Percentiles rank a stretch among this genome's conserved stretches.
These are phyloP conservation scores for Penicillium daleae DNA, from an alignment of 495 filamentous ascomycete species.

Conservation along the genomic window DNA sequence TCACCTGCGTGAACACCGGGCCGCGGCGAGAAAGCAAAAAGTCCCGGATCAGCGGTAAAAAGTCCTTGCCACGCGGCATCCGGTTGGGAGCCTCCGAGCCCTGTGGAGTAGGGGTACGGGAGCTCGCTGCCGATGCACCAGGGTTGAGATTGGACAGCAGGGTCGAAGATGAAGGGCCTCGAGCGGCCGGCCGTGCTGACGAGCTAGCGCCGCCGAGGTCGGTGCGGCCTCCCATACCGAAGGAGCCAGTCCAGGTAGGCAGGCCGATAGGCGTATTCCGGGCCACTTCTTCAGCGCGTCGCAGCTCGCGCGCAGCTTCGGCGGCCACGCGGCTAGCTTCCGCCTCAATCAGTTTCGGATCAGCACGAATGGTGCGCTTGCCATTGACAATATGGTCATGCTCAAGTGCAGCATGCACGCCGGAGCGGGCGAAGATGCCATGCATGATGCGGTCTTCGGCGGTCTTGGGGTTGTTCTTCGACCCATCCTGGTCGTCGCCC, in stretches of 20 bases:
- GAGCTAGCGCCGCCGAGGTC: constrained; percentile 37
- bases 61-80: constrained; percentile 52
- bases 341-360: constrained; percentile 74
- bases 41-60: constrained; percentile 72
- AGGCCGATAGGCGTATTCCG: constrained; percentile 74
- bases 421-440: constrained; percentile 81
- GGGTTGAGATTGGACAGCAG: constrained; percentile 62
- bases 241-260: constrained; percentile 90
- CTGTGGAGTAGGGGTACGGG: neutral
- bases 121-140: constrained; percentile 36
- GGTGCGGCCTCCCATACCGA: constrained; percentile 71
- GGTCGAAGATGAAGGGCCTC: constrained; percentile 57
- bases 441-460: constrained; percentile 75
- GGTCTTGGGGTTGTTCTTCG: constrained; percentile 36
- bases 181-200: constrained; percentile 38
- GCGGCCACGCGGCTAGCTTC: constrained; percentile 81
- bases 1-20: constrained; percentile 68
- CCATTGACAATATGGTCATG: constrained; percentile 85
- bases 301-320: constrained; percentile 73
- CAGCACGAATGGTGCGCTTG: constrained; percentile 63
- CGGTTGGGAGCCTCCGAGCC: constrained; percentile 19
- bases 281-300: constrained; percentile 71
- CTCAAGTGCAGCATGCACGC: constrained; percentile 81
- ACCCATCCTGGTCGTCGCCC: constrained; percentile 42
- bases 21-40: constrained; percentile 75